Conservation (phyloP, 805 yeast species). For the Candida sithepensis region DNA sequence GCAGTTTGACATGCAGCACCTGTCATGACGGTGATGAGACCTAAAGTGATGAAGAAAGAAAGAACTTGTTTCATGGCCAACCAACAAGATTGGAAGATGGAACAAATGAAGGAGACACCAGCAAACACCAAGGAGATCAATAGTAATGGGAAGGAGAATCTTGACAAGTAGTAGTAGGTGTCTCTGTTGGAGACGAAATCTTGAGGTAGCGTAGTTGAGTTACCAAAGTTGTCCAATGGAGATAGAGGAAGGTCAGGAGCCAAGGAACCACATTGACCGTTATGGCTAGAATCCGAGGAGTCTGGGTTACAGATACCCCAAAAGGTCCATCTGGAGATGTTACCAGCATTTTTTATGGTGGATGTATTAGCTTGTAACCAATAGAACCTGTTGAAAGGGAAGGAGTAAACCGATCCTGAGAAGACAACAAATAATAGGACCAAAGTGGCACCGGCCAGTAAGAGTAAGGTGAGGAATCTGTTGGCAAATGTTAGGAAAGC, state of each 20-base stretch:
- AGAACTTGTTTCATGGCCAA: conserved; percentile 50
- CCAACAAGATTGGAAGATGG: conserved; percentile 56
- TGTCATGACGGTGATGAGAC: conserved; percentile 51
- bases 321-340: conserved; percentile 70
- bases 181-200: conserved; percentile 53
- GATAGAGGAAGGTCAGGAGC: conserved; percentile 74
- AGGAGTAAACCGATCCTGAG: conserved; percentile 56
- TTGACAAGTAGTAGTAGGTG: conserved; percentile 58
- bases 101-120: conserved; percentile 57
- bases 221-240: conserved; percentile 68
- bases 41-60: conserved; percentile 48
- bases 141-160: conserved; percentile 62
- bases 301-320: conserved; percentile 67
- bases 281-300: conserved; percentile 23
- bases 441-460: conserved; percentile 45
- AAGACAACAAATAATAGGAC: conserved; percentile 55
- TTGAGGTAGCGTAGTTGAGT: conserved; percentile 47
- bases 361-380: conserved; percentile 72
- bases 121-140: conserved; percentile 58
- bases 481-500: conserved; percentile 19
- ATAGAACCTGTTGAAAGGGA: conserved; percentile 63
- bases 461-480: conserved; percentile 29
- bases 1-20: conserved; percentile 76
- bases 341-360: conserved; percentile 40
- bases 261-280: conserved; percentile 34